Base-by-base conservation (phyloP, 129 eudicot genomes). In the Flaveria trinervia region DNA sequence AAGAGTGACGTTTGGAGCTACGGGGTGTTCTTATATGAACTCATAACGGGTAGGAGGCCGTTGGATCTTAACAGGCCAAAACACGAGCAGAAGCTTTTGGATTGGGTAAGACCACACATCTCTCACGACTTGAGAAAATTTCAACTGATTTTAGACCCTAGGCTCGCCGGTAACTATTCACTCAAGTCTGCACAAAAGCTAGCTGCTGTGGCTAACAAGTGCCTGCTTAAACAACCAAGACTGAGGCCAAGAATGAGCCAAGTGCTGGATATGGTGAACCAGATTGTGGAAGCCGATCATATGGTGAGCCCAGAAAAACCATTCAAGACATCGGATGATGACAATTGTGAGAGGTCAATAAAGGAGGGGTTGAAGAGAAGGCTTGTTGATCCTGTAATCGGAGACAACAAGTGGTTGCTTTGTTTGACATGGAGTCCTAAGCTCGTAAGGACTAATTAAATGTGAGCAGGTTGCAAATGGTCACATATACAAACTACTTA, bases 1-100 rank as follows among this genome's bases (percentile, higher is more conserved):
- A 91, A 91, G 69, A 86, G 91, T 65, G 97, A 91, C 15, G 93
- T 91, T 12, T 91, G 97, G 97, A 91, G 97, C 72, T 91, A 88
- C 26, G 97, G 97, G 6, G 83, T 91, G n/a, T 91, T 91, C 57
- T 80, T 91, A 66, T 91, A 88, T n/a, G 97, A 91, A 71, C 93
- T 91, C 51, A 91, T 91, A 50, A 91, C 97, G 5, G 97, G 97
- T 5, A 74, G 97, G 49, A 88, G 94, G 26, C 93, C 97, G 0
- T 22, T 88, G 60, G 97, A 91, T 81, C 83, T 81, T 26, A 91
- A 88, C 79, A 65, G 75, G 55, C 93, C 91, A 25, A 88, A 84
- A 72, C 78, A 84, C 51, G 91, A 88, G 81, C 89, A 88, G 65
- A 91, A 84, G 62, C 88, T 86, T 69, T 69, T 86, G 81, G 91